Percentiles rank a stretch among this genome's conserved stretches.
These are phyloP conservation scores for Pythium angustatum DNA, from an alignment of 352 stramenopile species.

Conservation along the genomic window DNA sequence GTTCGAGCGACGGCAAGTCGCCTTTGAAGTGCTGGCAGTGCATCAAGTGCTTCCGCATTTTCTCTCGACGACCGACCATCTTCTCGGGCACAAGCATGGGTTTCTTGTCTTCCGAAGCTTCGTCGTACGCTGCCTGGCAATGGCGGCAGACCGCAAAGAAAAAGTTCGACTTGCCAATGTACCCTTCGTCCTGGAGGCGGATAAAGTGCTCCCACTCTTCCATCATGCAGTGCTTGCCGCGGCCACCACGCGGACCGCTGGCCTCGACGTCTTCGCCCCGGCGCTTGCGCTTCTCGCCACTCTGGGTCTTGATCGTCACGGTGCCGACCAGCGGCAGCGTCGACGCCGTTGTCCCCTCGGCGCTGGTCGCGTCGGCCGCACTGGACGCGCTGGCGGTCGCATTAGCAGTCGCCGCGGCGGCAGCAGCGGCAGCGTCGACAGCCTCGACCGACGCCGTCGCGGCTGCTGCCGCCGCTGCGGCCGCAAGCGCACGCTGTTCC, in stretches of 20 bases:
- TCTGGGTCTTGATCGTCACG: conserved; percentile 27
- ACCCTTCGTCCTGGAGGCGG: conserved; percentile 71
- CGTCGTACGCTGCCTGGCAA: conserved; percentile 65
- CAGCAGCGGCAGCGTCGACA: not conserved
- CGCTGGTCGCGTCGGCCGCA: not conserved
- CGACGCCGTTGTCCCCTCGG: not conserved
- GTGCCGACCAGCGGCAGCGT: conserved; percentile 2
- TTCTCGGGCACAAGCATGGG: conserved; percentile 55
- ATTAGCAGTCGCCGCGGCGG: not conserved
- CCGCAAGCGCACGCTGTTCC: conserved; percentile 41
- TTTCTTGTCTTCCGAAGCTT: conserved; percentile 56
- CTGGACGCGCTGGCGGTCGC: not conserved
- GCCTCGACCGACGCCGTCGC: conserved; percentile 13
- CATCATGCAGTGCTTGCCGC: conserved; percentile 82
- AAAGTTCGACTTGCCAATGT: conserved; percentile 85
- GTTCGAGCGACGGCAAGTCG: conserved; percentile 55
- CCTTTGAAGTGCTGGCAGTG: conserved; percentile 68
- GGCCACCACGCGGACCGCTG: conserved; percentile 41
- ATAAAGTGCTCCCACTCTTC: conserved; percentile 82
- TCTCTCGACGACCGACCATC: conserved; percentile 72
- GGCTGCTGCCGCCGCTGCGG: conserved; percentile 28
- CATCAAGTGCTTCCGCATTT: conserved; percentile 73
- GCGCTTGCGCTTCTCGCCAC: conserved; percentile 59
- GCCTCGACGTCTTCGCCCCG: conserved; percentile 35
- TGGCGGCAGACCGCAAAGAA: conserved; percentile 72